Base-by-base conservation (phyloP, 228 moss, liverwort and hornwort species). In the Sphagnum magellanicum region DNA sequence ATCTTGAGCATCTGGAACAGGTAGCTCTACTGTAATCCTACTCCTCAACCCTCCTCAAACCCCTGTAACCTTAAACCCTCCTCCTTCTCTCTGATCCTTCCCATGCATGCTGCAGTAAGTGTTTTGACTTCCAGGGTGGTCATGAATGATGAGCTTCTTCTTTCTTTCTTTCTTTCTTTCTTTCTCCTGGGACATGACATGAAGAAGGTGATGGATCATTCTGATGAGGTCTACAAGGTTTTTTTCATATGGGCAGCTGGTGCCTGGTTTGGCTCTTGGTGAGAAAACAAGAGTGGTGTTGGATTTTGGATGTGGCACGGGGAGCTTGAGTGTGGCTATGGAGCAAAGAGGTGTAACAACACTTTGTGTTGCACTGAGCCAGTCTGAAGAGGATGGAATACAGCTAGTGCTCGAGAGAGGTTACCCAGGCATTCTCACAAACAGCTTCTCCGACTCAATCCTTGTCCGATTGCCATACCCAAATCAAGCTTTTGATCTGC, bases 401-500 rank as follows among this genome's bases (percentile, higher is more conserved):
- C 91, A 93, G 79, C 67, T 93, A n/a, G 88, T 93, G 64, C 73
- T 89, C 67, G 91, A 97, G 83, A 83, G 96, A 11, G 92, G 91
- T 10, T 93, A 88, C 67, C 96, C 85, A 50, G 89, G 80, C 50
- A 67, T 93, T 63, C 78, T 86, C 64, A 86, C 89, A 47, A 64
- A 72, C 60, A 73, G 73, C 67, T 77, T 84, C 53, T 63, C 74
- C 55, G 4, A 55, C 55, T 8, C 55, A 8, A 4, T 55, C 8
- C 48, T 78, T 13, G 63, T 51, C 55, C 87, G 83, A 6, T 74
- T 93, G 49, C 93, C 96, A 7, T 97, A 60, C 58, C 88, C 93
- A 15, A 87, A 79, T 69, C 87, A 90, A 75, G 85, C 91, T 48
- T 97, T 97, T 64, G 93, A 91, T 75, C 77, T 97, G 63, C 76